Base-by-base conservation (phyloP, 1,284 basidiomycete species). In the Macrocystidia cucumis region DNA sequence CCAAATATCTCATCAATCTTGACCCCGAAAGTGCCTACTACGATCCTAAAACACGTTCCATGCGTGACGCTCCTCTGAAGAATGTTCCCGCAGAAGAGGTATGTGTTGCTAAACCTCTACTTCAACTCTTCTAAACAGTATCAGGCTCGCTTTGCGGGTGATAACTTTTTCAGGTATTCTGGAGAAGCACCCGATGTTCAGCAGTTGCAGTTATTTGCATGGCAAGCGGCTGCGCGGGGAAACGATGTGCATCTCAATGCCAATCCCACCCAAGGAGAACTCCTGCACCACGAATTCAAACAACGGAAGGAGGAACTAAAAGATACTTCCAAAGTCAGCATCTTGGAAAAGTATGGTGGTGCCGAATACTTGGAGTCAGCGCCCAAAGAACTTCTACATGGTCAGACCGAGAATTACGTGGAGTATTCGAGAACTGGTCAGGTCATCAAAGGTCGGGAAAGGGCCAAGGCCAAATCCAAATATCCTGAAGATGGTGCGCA, bases 11-110 rank as follows among this genome's bases (percentile, higher is more conserved):
- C 49, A 87, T 97, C 63, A 98, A 98, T 60, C 63, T 99, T 56
- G 91, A 98, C 58, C 85, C 88, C 3, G 82, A 91, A 1, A 93
- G 89, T 49, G 95, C 96, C 8, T 96, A 98, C 67, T 99, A 99
- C 56, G 96, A 99, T 54, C 96, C 96, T 32, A 99, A 99, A 69
- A 98, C 96, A 17, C 83, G 96, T 46, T 96, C 95, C 3, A 99
- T 99, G 96, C 87, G 96, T 59, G 95, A 98, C 53, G 93, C 95
- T 24, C 95, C 96, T 0, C 50, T 82, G 9, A 78, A 77, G 48
- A 76, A 80, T 46, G 65, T 90, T 21, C 65, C 78, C 2, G 68
- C 88, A 8, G 91, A 97, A 60, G 95, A 98, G 55, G 86, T 91
- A 52, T 41, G 80, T 48, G 21, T 32, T 4, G 25, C 21, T 9